These are phyloP conservation scores for Penicillium fimorum DNA, from an alignment of 495 filamentous ascomycete species.

Conservation along the genomic window DNA sequence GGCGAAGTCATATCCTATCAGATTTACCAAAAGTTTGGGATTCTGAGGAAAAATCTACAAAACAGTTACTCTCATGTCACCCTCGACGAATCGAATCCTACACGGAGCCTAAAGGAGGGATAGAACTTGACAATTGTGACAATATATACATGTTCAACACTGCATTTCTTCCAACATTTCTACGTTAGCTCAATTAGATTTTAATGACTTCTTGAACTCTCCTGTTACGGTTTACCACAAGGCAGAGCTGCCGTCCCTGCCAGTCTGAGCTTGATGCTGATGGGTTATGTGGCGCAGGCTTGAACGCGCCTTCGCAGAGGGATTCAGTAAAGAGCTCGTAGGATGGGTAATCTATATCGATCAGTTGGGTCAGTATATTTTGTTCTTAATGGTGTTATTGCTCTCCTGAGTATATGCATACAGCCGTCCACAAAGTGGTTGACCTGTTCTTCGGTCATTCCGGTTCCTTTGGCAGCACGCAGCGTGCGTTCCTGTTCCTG, in stretches of 20 bases:
- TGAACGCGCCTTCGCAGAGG: slow-evolving; percentile 63
- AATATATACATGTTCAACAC: no score
- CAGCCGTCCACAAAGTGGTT: slow-evolving; percentile 66
- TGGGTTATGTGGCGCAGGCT: slow-evolving; percentile 22
- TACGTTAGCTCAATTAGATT: slow-evolving; percentile 36
- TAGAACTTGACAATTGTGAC: no score
- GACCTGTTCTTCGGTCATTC: slow-evolving; percentile 76
- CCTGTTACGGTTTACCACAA: slow-evolving; percentile 69
- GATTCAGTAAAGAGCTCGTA: slow-evolving; percentile 72
- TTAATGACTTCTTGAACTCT: slow-evolving; percentile 56
- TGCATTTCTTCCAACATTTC: not conserved
- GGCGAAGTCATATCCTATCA: no score
- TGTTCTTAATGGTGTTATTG: not conserved
- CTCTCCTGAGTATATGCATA: slow-evolving; percentile 32
- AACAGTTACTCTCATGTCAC: no score
- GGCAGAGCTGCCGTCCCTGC: slow-evolving; percentile 59
- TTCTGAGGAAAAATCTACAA: no score
- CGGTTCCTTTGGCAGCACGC: slow-evolving; percentile 59
- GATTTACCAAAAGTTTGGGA: no score
- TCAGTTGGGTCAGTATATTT: slow-evolving; percentile 6
- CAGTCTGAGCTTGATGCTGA: slow-evolving; percentile 35
- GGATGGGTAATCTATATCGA: slow-evolving; percentile 57
- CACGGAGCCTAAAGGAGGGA: no score
- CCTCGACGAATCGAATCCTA: no score
- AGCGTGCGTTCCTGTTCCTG: slow-evolving; percentile 75